Evolutionary conservation across 345 rosid species (phyloP).

Genomic region (Odontarrhena argentea): DNA sequence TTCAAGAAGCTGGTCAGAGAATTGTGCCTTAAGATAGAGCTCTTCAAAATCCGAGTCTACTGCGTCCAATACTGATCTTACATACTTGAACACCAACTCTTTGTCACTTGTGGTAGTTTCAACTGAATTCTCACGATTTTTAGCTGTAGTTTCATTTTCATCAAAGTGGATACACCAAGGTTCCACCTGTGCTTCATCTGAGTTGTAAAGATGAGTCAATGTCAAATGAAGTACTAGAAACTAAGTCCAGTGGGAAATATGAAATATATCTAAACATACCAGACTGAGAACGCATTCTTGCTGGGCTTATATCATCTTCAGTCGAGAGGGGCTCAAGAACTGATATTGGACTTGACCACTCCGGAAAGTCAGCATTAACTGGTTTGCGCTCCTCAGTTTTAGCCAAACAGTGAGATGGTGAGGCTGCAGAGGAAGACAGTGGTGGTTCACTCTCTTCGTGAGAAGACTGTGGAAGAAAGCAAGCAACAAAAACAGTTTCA

Average conservation of each 20-base stretch:
- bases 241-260: slow-evolving; percentile 13
- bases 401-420: slow-evolving; percentile 53
- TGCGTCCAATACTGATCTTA: slow-evolving; percentile 57
- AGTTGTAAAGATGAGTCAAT: slow-evolving; percentile 38
- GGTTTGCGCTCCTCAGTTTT: slow-evolving; percentile 52
- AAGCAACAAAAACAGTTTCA: slow-evolving; percentile 12
- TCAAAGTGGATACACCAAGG: slow-evolving; percentile 74
- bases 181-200: slow-evolving; percentile 59
- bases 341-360: slow-evolving; percentile 86
- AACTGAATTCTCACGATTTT: slow-evolving; percentile 34
- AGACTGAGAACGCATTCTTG: slow-evolving; percentile 49
- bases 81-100: slow-evolving; percentile 53
- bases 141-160: slow-evolving; percentile 42
- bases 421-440: slow-evolving; percentile 35
- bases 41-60: slow-evolving; percentile 67
- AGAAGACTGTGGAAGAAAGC: slow-evolving; percentile 27
- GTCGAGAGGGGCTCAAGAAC: slow-evolving; percentile 74
- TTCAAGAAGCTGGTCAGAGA: slow-evolving; percentile 72
- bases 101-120: slow-evolving; percentile 50
- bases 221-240: slow-evolving; percentile 27
- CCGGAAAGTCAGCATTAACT: slow-evolving; percentile 48
- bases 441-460: slow-evolving; percentile 38
- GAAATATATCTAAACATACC: slow-evolving; percentile 49
- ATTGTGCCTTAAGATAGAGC: slow-evolving; percentile 61
- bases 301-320: slow-evolving; percentile 74